Evolutionary conservation across 2,329 filamentous ascomycete species (phyloP), one percentile per base, ranked within the genome.

Genomic region (Fusarium camptoceras): DNA sequence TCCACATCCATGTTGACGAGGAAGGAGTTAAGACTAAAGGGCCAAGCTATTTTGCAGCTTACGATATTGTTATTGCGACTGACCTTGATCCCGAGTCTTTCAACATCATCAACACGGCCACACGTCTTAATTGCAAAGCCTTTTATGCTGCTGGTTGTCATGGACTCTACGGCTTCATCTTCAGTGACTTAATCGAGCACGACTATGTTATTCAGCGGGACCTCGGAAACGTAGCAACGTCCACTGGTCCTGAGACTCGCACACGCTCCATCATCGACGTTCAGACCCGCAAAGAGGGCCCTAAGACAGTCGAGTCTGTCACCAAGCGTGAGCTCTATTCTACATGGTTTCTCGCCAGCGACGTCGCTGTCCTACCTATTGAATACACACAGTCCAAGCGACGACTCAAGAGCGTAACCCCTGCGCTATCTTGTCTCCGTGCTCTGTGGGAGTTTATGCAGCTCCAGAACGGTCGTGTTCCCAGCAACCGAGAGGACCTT

Each of bases 91-190:
- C 96, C 46, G 84, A 88, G 60, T 89, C 89, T 1, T 87, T 97
- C 67, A 89, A 89, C 70, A 87, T 89, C 62, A 92, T 98, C 82
- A 98, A 98, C 81, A 93, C 93, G 24, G 91, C 92, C 28, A 94
- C 94, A 42, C 91, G 95, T 48, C 83, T 97, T 39, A 90, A 91
- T 65, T 87, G 89, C 68, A 89, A 89, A 49, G 90, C 94, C 14
- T 98, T 98, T 80, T 99, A 99, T 81, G 94, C 94, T 12, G 92
- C 94, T 37, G 91, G 90, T 53, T 89, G 92, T 5, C 93, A 98
- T 77, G 96, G 96, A 50, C 87, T 97, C 78, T 98, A 97, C 79
- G 96, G 96, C 59, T 99, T 93, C 82, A 92, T 97, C 71, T 99
- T 99, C 79, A 92, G 92, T 61, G 96, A 99, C 79, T 86, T 99